Evolutionary conservation across 345 rosid genomes (phyloP).

Genomic region (Bruguiera sexangula): DNA sequence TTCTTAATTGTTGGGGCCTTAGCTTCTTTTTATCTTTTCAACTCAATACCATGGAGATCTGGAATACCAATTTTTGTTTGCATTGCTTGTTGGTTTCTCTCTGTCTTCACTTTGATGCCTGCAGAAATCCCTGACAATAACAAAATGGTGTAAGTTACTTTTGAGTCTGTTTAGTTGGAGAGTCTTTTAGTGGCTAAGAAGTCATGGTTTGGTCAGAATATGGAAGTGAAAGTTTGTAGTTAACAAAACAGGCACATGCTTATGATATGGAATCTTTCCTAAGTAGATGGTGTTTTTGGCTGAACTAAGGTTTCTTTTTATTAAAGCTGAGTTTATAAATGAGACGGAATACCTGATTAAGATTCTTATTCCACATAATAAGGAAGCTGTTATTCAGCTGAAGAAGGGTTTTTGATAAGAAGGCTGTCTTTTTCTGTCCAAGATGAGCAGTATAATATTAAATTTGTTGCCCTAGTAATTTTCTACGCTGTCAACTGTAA

Average conservation of each 20-base stretch:
- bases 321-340: neutral
- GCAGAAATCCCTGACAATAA: slow-evolving; percentile 97
- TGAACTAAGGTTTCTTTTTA: neutral
- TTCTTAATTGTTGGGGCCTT: slow-evolving; percentile 58
- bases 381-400: too few species aligned
- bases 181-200: neutral
- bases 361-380: neutral
- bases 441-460: too few species aligned
- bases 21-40: slow-evolving; percentile 55
- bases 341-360: neutral
- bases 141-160: slow-evolving; percentile 67
- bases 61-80: slow-evolving; percentile 74
- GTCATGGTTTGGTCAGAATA: slow-evolving; percentile 2
- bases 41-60: slow-evolving; percentile 70
- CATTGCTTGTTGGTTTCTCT: slow-evolving; percentile 71
- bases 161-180: slow-evolving; percentile 3
- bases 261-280: slow-evolving; percentile 1
- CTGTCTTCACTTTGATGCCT: slow-evolving; percentile 88
- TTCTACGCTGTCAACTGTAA: too few species aligned
- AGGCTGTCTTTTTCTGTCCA: too few species aligned
- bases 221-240: neutral
- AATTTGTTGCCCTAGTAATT: too few species aligned
- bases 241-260: neutral
- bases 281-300: neutral
- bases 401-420: too few species aligned